Evolutionary conservation across 768 basidiomycete species (phyloP).

Genomic region (Mrakia blollopis): DNA sequence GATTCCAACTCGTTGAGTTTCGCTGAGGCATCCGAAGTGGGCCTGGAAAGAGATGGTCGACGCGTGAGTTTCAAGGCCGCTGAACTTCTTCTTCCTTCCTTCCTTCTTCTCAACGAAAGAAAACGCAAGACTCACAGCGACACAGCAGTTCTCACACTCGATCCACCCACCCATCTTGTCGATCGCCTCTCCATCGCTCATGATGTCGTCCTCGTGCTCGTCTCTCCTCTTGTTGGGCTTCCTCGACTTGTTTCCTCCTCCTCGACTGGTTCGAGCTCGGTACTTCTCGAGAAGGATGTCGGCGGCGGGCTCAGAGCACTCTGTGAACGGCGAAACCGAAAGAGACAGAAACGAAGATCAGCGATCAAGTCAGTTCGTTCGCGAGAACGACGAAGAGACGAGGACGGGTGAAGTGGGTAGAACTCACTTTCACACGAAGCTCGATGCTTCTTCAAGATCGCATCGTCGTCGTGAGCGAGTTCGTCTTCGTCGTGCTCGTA

Average conservation of each 20-base stretch:
- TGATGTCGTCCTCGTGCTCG: conserved; percentile 54
- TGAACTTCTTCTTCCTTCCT: neutral
- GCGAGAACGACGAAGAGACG: neutral
- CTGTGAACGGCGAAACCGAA: neutral
- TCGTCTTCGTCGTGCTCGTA: neutral
- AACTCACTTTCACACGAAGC: conserved; percentile 2
- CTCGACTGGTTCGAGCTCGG: conserved; percentile 38
- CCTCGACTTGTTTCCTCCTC: conserved; percentile 48
- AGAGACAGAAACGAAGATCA: neutral
- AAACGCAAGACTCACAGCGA: conserved; percentile 65
- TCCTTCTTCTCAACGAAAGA: conserved; percentile 28
- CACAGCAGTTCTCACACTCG: conserved; percentile 72
- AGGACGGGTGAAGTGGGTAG: neutral
- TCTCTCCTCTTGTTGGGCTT: conserved; percentile 47
- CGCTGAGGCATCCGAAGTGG: conserved; percentile 29
- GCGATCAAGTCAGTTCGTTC: neutral
- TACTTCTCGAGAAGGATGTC: neutral
- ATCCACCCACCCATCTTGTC: conserved; percentile 70
- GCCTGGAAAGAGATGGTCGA: neutral
- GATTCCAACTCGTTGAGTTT: neutral
- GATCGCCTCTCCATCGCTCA: conserved; percentile 55
- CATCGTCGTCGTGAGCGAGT: neutral
- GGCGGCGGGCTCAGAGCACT: neutral
- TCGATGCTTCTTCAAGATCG: neutral
- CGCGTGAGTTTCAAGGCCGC: neutral